phyloP scores from a whole-genome alignment of 1,284 basidiomycete species.

The Mycena citricolor region DNA sequence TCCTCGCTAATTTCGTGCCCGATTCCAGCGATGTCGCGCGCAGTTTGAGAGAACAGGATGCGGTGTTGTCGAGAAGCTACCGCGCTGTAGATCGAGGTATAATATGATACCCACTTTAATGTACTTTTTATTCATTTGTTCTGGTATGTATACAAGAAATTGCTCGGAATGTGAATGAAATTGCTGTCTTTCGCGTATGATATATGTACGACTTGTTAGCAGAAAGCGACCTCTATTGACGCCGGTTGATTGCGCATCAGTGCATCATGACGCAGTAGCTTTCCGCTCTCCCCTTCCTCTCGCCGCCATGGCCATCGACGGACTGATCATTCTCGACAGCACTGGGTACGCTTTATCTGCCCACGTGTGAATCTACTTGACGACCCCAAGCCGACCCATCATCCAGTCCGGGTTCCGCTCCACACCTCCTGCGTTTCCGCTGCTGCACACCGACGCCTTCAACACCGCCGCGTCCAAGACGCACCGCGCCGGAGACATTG shows the following conservation, averaged over 20 bases:
- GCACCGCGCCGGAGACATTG: conserved; percentile 52
- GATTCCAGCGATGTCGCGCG: conserved; percentile 14
- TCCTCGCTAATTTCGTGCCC: conserved; percentile 18
- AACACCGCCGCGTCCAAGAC: conserved; percentile 69
- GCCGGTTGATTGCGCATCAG: too few relatives aligned
- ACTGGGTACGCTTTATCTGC: conserved; percentile 58
- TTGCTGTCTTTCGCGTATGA: too few relatives aligned
- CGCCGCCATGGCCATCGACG: conserved; percentile 77
- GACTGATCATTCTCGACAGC: conserved; percentile 84
- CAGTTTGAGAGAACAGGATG: conserved; percentile 11
- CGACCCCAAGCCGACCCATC: conserved; percentile 68
- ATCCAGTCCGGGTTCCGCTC: conserved; percentile 90
- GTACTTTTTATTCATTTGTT: neutral
- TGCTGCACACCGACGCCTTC: conserved; percentile 84
- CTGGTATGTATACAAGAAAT: neutral
- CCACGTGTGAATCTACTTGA: conserved; percentile 21
- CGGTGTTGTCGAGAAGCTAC: conserved; percentile 12
- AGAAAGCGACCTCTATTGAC: too few relatives aligned
- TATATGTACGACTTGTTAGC: too few relatives aligned
- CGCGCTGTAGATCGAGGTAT: too few relatives aligned
- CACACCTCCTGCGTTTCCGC: conserved; percentile 74
- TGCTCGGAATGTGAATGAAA: too few relatives aligned
- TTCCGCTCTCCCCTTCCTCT: too few relatives aligned
- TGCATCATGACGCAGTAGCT: too few relatives aligned
- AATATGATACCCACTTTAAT: neutral